phyloP scores from a whole-genome alignment of 2,329 filamentous ascomycete species.

The Fusarium illudens region DNA sequence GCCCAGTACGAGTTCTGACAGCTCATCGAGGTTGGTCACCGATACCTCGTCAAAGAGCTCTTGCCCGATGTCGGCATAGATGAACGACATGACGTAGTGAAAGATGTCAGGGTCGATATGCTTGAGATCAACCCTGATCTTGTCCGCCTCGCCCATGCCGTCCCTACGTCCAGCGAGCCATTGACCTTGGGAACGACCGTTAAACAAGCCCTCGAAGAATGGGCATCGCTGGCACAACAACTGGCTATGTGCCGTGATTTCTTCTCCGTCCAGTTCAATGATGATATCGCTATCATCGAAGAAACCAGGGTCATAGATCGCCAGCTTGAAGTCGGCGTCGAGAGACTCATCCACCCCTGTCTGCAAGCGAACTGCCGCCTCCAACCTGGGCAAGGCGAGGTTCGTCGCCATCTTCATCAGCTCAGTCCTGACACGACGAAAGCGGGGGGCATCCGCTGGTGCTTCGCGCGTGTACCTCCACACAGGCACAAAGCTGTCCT shows the following conservation, averaged over 20 bases:
- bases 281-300: conserved; percentile 83
- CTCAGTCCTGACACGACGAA: conserved; percentile 81
- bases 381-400: conserved; percentile 75
- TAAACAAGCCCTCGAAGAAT: conserved; percentile 90
- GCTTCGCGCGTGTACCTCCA: conserved; percentile 82
- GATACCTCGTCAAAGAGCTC: conserved; percentile 84
- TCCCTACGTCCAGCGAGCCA: conserved; percentile 81
- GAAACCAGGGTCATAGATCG: conserved; percentile 73
- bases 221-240: conserved; percentile 85
- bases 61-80: conserved; percentile 84
- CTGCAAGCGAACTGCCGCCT: conserved; percentile 81
- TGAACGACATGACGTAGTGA: conserved; percentile 76
- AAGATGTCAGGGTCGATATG: conserved; percentile 81
- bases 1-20: conserved; percentile 88
- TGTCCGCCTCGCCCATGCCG: conserved; percentile 46
- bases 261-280: conserved; percentile 79
- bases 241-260: conserved; percentile 77
- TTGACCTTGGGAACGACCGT: conserved; percentile 83
- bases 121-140: conserved; percentile 78
- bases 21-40: conserved; percentile 77
- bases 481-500: conserved; percentile 80
- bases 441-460: conserved; percentile 72
- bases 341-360: conserved; percentile 69
- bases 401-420: conserved; percentile 84
- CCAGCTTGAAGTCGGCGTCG: conserved; percentile 73